Evolutionary conservation across 2,329 filamentous ascomycete species (phyloP).

Genomic region (Alternaria postmessia): DNA sequence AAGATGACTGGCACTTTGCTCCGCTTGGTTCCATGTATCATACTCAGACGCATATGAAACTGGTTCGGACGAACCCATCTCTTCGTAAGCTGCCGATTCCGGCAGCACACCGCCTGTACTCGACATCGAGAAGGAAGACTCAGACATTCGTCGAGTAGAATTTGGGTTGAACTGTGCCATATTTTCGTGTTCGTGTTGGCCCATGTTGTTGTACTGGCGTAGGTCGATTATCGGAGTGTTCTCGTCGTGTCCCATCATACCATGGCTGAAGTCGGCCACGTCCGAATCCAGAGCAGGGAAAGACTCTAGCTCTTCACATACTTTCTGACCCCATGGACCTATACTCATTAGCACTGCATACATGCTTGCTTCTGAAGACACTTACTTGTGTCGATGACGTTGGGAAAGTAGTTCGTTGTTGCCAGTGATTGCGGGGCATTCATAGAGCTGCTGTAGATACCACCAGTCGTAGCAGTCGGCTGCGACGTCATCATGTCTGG

Average conservation of each 20-base stretch:
- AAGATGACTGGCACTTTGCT: conserved; percentile 69
- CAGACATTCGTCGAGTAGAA: conserved; percentile 71
- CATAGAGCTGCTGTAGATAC: conserved; percentile 34
- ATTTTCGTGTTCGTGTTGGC: conserved; percentile 43
- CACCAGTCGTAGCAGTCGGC: conserved; percentile 33
- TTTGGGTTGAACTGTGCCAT: conserved; percentile 52
- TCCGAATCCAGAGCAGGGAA: conserved; percentile 52
- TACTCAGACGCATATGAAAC: conserved; percentile 68
- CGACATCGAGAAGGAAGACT: conserved; percentile 77
- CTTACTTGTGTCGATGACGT: conserved; percentile 51
- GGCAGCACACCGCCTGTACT: conserved; percentile 64
- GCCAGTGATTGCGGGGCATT: conserved; percentile 26
- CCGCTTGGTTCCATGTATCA: conserved; percentile 72
- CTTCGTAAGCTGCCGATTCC: conserved; percentile 75
- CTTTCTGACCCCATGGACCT: conserved; percentile 53
- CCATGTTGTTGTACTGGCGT: conserved; percentile 46
- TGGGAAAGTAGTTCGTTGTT: conserved; percentile 46
- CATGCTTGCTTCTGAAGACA: background rate
- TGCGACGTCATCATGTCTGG: conserved; percentile 33
- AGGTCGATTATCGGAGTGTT: conserved; percentile 53
- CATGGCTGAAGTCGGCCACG: conserved; percentile 48
- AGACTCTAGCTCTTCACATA: conserved; percentile 49
- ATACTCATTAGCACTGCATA: conserved; percentile 26
- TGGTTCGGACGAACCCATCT: conserved; percentile 74
- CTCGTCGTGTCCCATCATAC: conserved; percentile 50